These are phyloP conservation scores for Alternaria longipes DNA, from an alignment of 2,329 filamentous ascomycete species.

Conservation along the genomic window DNA sequence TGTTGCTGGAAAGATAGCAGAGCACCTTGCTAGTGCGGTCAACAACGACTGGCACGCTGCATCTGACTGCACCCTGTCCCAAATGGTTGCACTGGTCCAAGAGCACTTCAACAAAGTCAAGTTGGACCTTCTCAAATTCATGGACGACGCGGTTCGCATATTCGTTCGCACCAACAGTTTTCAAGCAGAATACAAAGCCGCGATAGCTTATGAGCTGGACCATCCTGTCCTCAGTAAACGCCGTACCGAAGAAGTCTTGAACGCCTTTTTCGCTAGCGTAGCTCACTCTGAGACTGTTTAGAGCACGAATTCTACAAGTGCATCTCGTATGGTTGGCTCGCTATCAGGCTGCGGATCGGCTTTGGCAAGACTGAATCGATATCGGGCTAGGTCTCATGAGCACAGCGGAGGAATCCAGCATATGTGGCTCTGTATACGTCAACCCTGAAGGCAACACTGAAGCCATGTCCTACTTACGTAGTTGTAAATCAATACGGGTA, in stretches of 20 bases:
- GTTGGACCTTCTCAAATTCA: background rate
- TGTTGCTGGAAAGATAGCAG: background rate
- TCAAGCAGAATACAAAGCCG: no score
- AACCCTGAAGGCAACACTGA: fast-evolving
- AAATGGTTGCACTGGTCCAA: no score
- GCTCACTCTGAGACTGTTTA: background rate
- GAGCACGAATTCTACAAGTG: fast-evolving
- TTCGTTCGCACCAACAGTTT: no score
- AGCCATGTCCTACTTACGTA: no score
- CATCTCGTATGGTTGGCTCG: background rate
- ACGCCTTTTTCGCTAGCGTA: no score
- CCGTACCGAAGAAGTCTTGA: no score
- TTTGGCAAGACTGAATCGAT: fast-evolving
- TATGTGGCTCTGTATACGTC: background rate
- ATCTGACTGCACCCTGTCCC: no score
- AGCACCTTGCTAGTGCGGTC: background rate
- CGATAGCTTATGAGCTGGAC: no score
- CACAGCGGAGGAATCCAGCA: background rate
- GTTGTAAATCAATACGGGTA: fast-evolving
- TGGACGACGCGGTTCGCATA: no score
- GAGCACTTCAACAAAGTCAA: no score
- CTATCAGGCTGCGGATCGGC: background rate
- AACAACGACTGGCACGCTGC: no score
- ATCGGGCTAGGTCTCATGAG: fast-evolving
- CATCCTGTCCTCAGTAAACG: no score